phyloP scores from a whole-genome alignment of 1,139 yeast genomes.

The Chernovozyma aurita region DNA sequence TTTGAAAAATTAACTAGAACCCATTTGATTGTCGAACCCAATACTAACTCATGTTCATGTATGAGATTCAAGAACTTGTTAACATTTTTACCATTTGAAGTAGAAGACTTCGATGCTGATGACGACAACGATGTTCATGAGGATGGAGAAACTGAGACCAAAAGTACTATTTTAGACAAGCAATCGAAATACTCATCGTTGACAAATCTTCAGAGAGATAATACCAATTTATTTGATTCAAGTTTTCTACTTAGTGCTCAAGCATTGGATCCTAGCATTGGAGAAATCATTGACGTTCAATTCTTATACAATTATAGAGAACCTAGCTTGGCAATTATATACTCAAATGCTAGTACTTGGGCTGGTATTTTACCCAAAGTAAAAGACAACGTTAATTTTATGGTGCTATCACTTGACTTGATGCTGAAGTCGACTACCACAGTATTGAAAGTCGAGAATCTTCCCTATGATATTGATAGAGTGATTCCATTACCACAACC shows the following conservation, averaged over 20 bases:
- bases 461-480: constrained; percentile 73
- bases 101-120: constrained; percentile 42
- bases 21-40: constrained; percentile 62
- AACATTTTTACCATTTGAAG: constrained; percentile 67
- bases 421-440: constrained; percentile 61
- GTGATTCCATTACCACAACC: constrained; percentile 64
- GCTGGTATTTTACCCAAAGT: constrained; percentile 61
- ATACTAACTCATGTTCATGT: constrained; percentile 52
- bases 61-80: constrained; percentile 67
- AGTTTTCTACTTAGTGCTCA: constrained; percentile 58
- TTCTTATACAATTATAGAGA: constrained; percentile 70
- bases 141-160: constrained; percentile 8
- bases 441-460: constrained; percentile 55
- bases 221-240: constrained; percentile 29
- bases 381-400: constrained; percentile 61
- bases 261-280: constrained; percentile 53
- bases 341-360: constrained; percentile 66
- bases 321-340: constrained; percentile 74
- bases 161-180: constrained; percentile 5
- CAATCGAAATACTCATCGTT: constrained; percentile 4
- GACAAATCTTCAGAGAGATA: constrained; percentile 1
- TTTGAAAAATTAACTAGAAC: constrained; percentile 45
- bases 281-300: constrained; percentile 59
- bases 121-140: constrained; percentile 30
- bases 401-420: constrained; percentile 63